These are phyloP conservation scores for Penicillium olsonii DNA, from an alignment of 2,329 filamentous ascomycete species.

Conservation along the genomic window DNA sequence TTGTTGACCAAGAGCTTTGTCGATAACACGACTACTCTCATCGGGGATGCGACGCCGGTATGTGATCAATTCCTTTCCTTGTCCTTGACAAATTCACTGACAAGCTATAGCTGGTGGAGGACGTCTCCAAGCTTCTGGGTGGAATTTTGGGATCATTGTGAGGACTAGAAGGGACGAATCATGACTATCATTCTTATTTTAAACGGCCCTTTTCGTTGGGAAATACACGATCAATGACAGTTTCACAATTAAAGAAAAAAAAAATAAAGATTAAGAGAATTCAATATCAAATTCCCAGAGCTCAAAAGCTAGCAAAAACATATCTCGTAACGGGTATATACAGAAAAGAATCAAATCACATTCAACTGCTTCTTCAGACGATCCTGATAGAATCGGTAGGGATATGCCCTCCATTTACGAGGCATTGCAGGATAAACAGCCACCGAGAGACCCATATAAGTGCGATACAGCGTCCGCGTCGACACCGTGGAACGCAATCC, in stretches of 20 bases:
- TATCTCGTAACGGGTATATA: constrained; percentile 13
- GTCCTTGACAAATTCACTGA: not conserved
- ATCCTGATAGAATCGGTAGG: constrained; percentile 34
- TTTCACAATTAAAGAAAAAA: not conserved
- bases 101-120: constrained; percentile 28
- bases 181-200: constrained; percentile 1
- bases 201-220: not conserved
- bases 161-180: constrained; percentile 6
- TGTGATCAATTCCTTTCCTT: constrained; percentile 2
- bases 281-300: constrained; percentile 1
- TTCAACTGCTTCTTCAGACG: constrained; percentile 31
- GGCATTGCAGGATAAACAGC: constrained; percentile 38
- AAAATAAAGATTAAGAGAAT: constrained; percentile 8
- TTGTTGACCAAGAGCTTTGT: constrained; percentile 31
- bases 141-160: constrained; percentile 26
- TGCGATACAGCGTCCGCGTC: constrained; percentile 31
- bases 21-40: constrained; percentile 31
- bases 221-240: constrained; percentile 14
- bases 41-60: constrained; percentile 38
- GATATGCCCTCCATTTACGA: constrained; percentile 30
- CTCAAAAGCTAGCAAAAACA: not conserved
- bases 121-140: constrained; percentile 32
- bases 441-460: constrained; percentile 34
- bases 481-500: constrained; percentile 31
- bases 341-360: constrained; percentile 13